Conservation (phyloP, 2,329 filamentous ascomycete genomes). For the Gaeumannomyces tritici region DNA sequence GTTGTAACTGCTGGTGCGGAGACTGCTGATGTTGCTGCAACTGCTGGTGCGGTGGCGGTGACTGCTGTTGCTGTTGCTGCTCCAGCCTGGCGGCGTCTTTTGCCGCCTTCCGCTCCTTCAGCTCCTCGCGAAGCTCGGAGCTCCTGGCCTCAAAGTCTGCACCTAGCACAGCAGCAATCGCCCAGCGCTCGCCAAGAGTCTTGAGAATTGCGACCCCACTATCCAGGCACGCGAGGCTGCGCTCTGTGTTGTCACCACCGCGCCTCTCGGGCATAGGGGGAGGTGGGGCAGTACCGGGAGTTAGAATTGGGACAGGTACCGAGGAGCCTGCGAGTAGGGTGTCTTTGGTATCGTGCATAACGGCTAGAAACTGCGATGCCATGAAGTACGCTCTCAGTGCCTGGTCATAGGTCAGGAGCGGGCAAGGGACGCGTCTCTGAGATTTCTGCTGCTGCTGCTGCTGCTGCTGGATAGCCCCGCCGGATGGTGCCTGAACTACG, state of each 20-base stretch:
- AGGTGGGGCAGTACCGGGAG: conserved; percentile 36
- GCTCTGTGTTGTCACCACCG: conserved; percentile 40
- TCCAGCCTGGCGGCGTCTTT: conserved; percentile 12
- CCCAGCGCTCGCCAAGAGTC: conserved; percentile 51
- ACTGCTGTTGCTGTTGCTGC: conserved; percentile 10
- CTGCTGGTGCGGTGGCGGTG: conserved; percentile 20
- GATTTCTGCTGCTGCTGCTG: background rate
- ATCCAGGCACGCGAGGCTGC: conserved; percentile 46
- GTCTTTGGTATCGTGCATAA: conserved; percentile 48
- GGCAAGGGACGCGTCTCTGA: conserved; percentile 32
- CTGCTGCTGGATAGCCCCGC: background rate
- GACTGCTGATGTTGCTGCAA: conserved; percentile 17
- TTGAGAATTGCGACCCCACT: conserved; percentile 42
- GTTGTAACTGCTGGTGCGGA: conserved; percentile 21
- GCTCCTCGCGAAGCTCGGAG: conserved; percentile 29
- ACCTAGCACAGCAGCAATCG: conserved; percentile 42
- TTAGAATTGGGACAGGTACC: conserved; percentile 31
- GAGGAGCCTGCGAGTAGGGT: conserved; percentile 37
- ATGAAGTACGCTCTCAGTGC: conserved; percentile 75
- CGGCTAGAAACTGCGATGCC: conserved; percentile 52
- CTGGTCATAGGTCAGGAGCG: conserved; percentile 80
- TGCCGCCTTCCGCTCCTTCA: conserved; percentile 28
- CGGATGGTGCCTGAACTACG: conserved; percentile 38
- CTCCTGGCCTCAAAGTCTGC: conserved; percentile 43
- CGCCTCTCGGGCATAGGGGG: conserved; percentile 35